Conservation (phyloP, 306 rosid species). For the Prunus davidiana region DNA sequence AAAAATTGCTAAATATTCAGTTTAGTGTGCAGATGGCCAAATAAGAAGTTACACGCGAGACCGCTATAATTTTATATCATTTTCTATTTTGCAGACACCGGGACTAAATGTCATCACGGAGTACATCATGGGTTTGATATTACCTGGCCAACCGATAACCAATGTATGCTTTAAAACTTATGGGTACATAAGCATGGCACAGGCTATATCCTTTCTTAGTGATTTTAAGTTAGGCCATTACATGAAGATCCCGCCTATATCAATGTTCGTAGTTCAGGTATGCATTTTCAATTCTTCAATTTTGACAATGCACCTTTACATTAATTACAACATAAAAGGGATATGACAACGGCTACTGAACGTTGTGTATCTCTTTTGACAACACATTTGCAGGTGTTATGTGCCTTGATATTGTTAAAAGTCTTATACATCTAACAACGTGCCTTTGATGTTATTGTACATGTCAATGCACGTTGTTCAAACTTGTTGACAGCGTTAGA, state of each 20-base stretch:
- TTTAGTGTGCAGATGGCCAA: no score
- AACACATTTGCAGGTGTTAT: no score
- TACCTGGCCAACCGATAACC: conserved; percentile 65
- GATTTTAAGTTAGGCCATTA: conserved; percentile 75
- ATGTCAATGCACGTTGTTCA: no score
- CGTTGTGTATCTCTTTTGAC: no score
- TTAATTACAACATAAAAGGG: background rate
- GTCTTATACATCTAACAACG: no score
- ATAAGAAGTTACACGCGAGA: no score
- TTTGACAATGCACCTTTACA: background rate
- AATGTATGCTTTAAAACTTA: conserved; percentile 76
- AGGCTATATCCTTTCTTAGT: conserved; percentile 56
- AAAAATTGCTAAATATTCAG: no score
- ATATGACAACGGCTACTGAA: no score
- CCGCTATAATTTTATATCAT: no score
- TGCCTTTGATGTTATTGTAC: no score
- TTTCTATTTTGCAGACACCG: conserved; percentile 32
- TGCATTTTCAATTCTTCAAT: background rate
- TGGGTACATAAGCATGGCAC: conserved; percentile 69
- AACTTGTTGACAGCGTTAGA: no score
- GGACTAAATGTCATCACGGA: conserved; percentile 65
- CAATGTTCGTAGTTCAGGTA: conserved; percentile 79
- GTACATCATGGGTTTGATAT: conserved; percentile 62
- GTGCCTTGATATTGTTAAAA: no score
- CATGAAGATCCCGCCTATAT: conserved; percentile 67